Percentiles rank a stretch among this genome's conserved stretches.
Conservation (phyloP, 345 rosid genomes). For the Geranium brycei region DNA sequence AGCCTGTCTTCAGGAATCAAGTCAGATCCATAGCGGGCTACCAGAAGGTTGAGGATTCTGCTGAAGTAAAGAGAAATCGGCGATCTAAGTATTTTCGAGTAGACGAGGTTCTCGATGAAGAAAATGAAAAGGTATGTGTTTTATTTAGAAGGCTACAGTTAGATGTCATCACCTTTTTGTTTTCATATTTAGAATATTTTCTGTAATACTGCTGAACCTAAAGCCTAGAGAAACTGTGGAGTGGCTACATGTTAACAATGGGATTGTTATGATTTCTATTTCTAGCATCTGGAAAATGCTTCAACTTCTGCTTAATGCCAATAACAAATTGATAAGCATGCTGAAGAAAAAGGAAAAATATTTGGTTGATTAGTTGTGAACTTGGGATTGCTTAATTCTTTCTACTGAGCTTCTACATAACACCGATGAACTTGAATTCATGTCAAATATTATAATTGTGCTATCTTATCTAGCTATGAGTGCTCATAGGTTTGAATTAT, state of each 20-base stretch:
- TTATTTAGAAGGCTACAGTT: not conserved
- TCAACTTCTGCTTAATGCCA: too few species aligned
- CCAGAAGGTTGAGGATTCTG: slow-evolving; percentile 24
- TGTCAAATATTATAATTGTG: too few species aligned
- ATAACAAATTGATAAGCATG: too few species aligned
- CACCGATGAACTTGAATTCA: too few species aligned
- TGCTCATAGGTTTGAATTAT: too few species aligned
- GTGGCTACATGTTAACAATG: not conserved
- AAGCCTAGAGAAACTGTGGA: not conserved
- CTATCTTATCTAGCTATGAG: too few species aligned
- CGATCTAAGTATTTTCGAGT: slow-evolving; percentile 21
- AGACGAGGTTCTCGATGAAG: slow-evolving; percentile 21
- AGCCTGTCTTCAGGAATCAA: slow-evolving; percentile 67
- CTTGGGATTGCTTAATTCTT: too few species aligned
- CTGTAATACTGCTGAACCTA: not conserved
- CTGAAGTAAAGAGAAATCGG: slow-evolving; percentile 8
- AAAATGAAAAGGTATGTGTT: not conserved
- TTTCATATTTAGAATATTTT: slow-evolving; percentile 1
- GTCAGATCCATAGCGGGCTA: slow-evolving; percentile 18
- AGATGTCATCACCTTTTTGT: not conserved
- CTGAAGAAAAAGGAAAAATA: too few species aligned
- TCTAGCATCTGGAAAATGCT: too few species aligned
- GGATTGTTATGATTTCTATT: too few species aligned
- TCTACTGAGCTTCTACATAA: too few species aligned
- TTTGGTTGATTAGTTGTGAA: too few species aligned